Evolutionary conservation across 2,329 filamentous ascomycete genomes (phyloP), one percentile per base, ranked within the genome.

Genomic region (Colletotrichum costaricense): DNA sequence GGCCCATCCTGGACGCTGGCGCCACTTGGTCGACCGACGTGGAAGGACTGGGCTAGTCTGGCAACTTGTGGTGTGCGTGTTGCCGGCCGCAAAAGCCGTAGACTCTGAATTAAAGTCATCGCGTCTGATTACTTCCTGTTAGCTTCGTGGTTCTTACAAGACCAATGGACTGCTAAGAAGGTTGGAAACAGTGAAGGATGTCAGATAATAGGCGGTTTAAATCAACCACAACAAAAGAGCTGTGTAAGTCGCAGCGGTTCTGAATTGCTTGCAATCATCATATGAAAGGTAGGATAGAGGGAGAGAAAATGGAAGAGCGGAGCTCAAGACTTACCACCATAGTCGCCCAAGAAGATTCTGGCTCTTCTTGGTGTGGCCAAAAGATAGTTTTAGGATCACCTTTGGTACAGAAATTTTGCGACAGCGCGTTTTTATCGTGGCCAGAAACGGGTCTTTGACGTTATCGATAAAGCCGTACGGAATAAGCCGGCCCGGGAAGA

Each of bases 191-290:
- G 71, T 60, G 24, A 75, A 72, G 24, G n/a, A 56, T 68, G 52
- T 85, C 84, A 85, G 84, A 78, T 46, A 78, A 79, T 80, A 79
- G 84, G 83, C 82, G 79, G 77, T 79, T 84, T 81, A 80, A 64
- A 84, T 86, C 85, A 85, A 75, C 56, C 83, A 82, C 83, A 83
- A 82, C 81, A 81, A 35, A 65, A 81, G 42, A 49, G 81, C 83
- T 81, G 83, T 80, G 82, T 86, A 83, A 85, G 84, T 84, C 84
- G 85, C 85, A 86, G 85, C 85, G 85, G 85, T 86, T 86, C 85
- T 86, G 83, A 85, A 65, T 65, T 74, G 75, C 74, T 77, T 76
- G 75, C 69, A 74, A 86, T 86, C 84, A 86, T 82, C 72, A 72
- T 78, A 28, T 59, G 58, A 33, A 56, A 56, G 28, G 24, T 8